phyloP scores from a whole-genome alignment of 495 filamentous ascomycete species.

The Staphylotrichum longicolle region DNA sequence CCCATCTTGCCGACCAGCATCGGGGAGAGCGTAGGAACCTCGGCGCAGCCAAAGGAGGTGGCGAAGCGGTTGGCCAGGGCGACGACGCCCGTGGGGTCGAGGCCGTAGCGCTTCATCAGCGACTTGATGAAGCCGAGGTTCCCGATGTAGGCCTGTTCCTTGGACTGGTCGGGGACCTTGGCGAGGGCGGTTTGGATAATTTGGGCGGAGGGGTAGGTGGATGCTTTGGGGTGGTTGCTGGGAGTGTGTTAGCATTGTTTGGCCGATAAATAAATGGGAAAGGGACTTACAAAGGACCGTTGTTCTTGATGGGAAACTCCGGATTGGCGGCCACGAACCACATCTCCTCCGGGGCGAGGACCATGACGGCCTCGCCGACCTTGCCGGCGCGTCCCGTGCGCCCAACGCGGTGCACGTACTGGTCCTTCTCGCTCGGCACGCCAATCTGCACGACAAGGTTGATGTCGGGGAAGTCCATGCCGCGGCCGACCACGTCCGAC shows the following conservation, averaged over 20 bases:
- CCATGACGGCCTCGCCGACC: constrained; percentile 78
- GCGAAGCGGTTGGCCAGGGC: constrained; percentile 30
- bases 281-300: constrained; percentile 22
- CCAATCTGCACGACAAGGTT: constrained; percentile 89
- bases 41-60: constrained; percentile 25
- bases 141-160: constrained; percentile 30
- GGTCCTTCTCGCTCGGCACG: constrained; percentile 69
- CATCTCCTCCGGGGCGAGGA: constrained; percentile 81
- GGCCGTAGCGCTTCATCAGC: constrained; percentile 21
- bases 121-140: constrained; percentile 32
- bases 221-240: constrained; percentile 27
- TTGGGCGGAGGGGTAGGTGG: constrained; percentile 20
- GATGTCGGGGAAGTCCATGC: constrained; percentile 75
- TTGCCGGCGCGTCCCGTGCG: constrained; percentile 83
- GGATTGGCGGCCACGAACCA: constrained; percentile 39
- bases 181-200: constrained; percentile 30
- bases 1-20: constrained; percentile 34
- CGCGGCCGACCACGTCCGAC: constrained; percentile 85
- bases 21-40: constrained; percentile 22
- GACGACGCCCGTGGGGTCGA: constrained; percentile 23
- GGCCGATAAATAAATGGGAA: not conserved
- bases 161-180: constrained; percentile 28
- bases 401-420: constrained; percentile 91
- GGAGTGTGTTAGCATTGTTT: not conserved
- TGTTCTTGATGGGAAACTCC: constrained; percentile 34